Evolutionary conservation across 75 land plant genomes (phyloP), one percentile per base, ranked within the genome.

Genomic region (Isoetes taiwanensis): DNA sequence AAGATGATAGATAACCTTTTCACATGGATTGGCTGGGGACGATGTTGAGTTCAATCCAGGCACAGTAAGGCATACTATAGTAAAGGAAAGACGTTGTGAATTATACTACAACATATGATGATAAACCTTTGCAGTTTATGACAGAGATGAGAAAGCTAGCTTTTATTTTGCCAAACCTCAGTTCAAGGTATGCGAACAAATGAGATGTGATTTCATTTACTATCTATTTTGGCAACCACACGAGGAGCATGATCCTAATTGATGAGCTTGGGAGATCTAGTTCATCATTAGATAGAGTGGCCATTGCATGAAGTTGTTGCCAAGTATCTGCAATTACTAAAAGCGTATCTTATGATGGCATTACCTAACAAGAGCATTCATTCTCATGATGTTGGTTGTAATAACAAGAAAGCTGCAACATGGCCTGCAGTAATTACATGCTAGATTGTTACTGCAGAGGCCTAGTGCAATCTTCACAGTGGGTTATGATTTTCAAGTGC

Each of bases 111-210:
- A n/a, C n/a, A n/a, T n/a, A n/a, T n/a, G n/a, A n/a, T n/a, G n/a
- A n/a, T n/a, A n/a, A n/a, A n/a, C n/a, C n/a, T n/a, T 19, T 77
- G 56, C 73, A 93, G 98, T 93, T 93, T 67, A 93, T 93, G 98
- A 93, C 85, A 56, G 98, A 93, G 76, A 93, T 93, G 98, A 83
- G 67, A 58, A 95, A 93, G 67, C 83, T 95, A 42, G 85, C 98
- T 39, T 93, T 80, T 69, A 31, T 93, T 43, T 60, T 87, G 83
- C 83, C 83, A 38, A 93, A 93, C 73, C 72, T 79, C 41, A 70
- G 89, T 54, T 57, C 72, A 40, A 79, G 80, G 98, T 90, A 68
- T 31, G 25, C 0, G 12, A 2, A 32, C 1, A 21, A 17, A 1
- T n/a, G n/a, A n/a, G n/a, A n/a, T n/a, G n/a, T n/a, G n/a, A n/a